These are phyloP conservation scores for Termitomyces titanicus DNA, from an alignment of 768 basidiomycete species.

Conservation along the genomic window DNA sequence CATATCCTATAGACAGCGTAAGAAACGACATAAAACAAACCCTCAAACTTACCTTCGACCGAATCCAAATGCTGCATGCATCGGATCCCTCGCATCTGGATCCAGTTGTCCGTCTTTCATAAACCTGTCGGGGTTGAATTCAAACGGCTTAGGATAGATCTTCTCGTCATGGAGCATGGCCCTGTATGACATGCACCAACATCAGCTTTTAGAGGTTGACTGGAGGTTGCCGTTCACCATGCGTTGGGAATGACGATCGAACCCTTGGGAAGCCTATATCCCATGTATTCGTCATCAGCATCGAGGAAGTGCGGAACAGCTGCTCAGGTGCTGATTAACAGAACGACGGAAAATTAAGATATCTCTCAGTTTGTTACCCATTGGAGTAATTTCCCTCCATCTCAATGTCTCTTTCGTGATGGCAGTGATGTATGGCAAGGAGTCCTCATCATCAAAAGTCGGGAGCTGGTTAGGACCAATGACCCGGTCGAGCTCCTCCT, in stretches of 20 bases:
- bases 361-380: conserved; percentile 15
- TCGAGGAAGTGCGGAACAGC: conserved; percentile 25
- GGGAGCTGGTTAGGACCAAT: conserved; percentile 26
- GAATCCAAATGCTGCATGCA: conserved; percentile 16
- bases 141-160: conserved; percentile 26
- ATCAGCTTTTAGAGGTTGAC: neutral
- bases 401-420: conserved; percentile 29
- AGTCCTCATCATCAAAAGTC: conserved; percentile 21
- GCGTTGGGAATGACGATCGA: conserved; percentile 22
- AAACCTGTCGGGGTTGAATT: conserved; percentile 34
- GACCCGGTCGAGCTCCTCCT: conserved; percentile 26
- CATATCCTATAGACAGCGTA: conserved; percentile 19
- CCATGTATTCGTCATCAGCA: conserved; percentile 30
- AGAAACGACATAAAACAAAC: neutral
- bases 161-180: conserved; percentile 28
- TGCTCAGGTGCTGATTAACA: conserved; percentile 6
- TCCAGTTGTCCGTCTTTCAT: conserved; percentile 21
- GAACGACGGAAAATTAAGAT: neutral
- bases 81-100: conserved; percentile 12
- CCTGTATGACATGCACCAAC: conserved; percentile 18
- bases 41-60: conserved; percentile 9
- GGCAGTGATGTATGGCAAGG: conserved; percentile 29
- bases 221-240: conserved; percentile 20
- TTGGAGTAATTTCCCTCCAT: conserved; percentile 19
- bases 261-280: conserved; percentile 29